Percentiles rank a stretch among this genome's conserved stretches.
These are phyloP conservation scores for Aspergillus puulaauensis DNA, from an alignment of 2,329 filamentous ascomycete species.

Conservation along the genomic window DNA sequence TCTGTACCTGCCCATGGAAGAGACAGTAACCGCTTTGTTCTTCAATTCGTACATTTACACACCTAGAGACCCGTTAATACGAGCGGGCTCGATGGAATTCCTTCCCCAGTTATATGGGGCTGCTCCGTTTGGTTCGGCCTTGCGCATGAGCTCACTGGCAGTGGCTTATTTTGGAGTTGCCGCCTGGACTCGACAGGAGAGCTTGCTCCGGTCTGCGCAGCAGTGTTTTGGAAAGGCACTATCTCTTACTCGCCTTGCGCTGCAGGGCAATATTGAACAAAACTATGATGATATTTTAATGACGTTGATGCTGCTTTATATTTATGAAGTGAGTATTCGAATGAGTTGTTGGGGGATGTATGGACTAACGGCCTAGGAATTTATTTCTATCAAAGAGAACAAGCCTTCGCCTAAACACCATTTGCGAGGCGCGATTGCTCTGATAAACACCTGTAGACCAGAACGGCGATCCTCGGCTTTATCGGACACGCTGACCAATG, in stretches of 20 bases:
- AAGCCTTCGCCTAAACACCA: conserved; percentile 24
- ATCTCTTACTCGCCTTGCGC: conserved; percentile 22
- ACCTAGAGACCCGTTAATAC: conserved; percentile 25
- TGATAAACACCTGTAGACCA: conserved; percentile 24
- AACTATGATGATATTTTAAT: conserved; percentile 25
- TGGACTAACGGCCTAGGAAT: conserved; percentile 19
- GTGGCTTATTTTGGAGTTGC: conserved; percentile 30
- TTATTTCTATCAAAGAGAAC: conserved; percentile 25
- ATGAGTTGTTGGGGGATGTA: background rate
- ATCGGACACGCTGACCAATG: conserved; percentile 19
- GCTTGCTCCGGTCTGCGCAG: conserved; percentile 22
- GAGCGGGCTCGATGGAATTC: conserved; percentile 29
- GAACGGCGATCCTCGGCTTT: conserved; percentile 13
- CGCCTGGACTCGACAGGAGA: conserved; percentile 28
- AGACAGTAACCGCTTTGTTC: conserved; percentile 27
- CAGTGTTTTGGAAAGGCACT: conserved; percentile 25
- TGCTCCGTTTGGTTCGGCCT: conserved; percentile 18
- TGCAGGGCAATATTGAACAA: conserved; percentile 18
- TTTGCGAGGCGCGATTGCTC: conserved; percentile 29
- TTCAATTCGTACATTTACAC: conserved; percentile 31
- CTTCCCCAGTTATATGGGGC: conserved; percentile 24
- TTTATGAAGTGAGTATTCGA: conserved; percentile 24
- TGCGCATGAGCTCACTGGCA: conserved; percentile 25
- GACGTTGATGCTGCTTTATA: conserved; percentile 26
- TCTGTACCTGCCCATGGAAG: conserved; percentile 24